Evolutionary conservation across 139 green algal genomes (phyloP), one percentile per base, ranked within the genome.

Genomic region (Haematococcus sp.): DNA sequence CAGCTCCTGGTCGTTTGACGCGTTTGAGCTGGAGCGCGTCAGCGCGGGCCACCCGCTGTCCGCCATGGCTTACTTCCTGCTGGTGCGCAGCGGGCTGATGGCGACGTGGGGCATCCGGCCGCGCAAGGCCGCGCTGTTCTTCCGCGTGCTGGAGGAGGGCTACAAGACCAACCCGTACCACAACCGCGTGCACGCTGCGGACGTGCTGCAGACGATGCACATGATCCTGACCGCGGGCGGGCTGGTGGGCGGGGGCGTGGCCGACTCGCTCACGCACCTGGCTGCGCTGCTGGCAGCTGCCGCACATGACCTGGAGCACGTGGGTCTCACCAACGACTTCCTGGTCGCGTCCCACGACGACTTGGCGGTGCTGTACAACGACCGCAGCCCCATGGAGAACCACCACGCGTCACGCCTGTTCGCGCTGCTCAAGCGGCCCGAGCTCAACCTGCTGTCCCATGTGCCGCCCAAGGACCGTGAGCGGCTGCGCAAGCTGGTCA

Each of bases 161-260:
- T 83, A 83, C 71, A 59, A 27, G 1, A n/a, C 69, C 20, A 84
- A 87, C 71, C 70, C 74, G 20, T 87, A 87, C 67, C 82, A 87
- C 77, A 84, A 81, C 67, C 63, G 66, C 52, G 76, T 70, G 2
- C 82, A 87, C 64, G 82, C 75, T 2, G 74, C 82, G 1, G 78
- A 87, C 46, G 82, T 87, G 34, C 71, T 81, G 25, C 82, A 84
- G 67, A 77, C 69, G 27, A 72, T 88, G 67, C 81, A 84, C 51
- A 72, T 80, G 30, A 59, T 89, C 52, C 60, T 86, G 46, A 63
- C 70, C 32, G 33, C 28, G 2, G 72, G 30, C 28, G 59, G 59
- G 19, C 30, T 67, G 16, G 59, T 67, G 17, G 9, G 7, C 11
- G 40, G 40, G 7, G 7, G 40, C 40, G 40, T n/a, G n/a, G n/a